Evolutionary conservation across 176 grass and related monocot species (phyloP), one percentile per base, ranked within the genome.

Genomic region (Otatea glauca): DNA sequence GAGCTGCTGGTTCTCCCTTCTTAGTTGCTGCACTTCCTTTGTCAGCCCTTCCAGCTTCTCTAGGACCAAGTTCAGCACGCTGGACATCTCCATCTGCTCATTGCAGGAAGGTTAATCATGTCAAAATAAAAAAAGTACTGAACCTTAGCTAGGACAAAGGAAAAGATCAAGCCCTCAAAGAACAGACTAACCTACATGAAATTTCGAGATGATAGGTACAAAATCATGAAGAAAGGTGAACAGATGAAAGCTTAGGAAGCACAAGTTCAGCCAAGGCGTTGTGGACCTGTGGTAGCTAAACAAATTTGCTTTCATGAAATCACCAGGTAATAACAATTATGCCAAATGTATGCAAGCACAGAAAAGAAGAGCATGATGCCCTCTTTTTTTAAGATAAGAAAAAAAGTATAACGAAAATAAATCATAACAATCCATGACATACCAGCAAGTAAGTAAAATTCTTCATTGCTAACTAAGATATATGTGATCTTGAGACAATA

Each of bases 1-100:
- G 20, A 94, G 91, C 53, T 96, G 96, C 45, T 99, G 96, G 88
- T 92, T 98, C 65, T 98, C 96, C 88, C 82, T 91, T 85, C 96
- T 88, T 17, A 96, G 67, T 47, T 81, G 85, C 77, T 96, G 93
- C 39, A 99, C 93, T 88, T 99, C 96, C 77, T 99, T 99, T 55
- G 89, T 94, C 68, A 96, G 70, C 20, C 88, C 86, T 72, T 99
- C 96, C 53, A 91, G 82, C 81, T 92, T 99, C 70, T 99, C 96
- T 68, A 92, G 48, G 38, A 99, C 76, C 74, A 81, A 48, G n/a
- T 89, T 92, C 83, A 96, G 62, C 75, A 91, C 61, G n/a, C 90
- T 82, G 3, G 92, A 89, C 75, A 85, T 92, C 60, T 92, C 86
- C 86, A 86, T 96, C 96, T 99, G 90, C 34, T 43, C 39, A 23